Evolutionary conservation across 208 protist genomes (phyloP).

Genomic region (Acanthamoeba triangularis): DNA sequence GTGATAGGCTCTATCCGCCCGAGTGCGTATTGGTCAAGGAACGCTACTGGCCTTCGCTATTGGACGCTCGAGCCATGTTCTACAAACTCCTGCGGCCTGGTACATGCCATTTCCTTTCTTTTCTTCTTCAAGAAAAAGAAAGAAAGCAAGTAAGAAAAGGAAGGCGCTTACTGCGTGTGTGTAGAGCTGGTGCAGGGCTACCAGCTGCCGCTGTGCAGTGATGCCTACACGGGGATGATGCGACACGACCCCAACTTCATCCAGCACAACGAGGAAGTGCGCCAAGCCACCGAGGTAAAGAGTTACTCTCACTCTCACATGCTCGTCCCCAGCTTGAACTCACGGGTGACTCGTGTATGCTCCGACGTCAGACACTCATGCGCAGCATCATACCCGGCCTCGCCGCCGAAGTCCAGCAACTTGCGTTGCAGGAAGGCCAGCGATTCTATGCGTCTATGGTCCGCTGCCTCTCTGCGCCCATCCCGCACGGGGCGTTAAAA

Average conservation of each 20-base stretch:
- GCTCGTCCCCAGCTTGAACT: background rate
- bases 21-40: slow-evolving; percentile 12
- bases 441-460: background rate
- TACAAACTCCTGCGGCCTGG: slow-evolving; percentile 72
- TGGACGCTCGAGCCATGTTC: slow-evolving; percentile 22
- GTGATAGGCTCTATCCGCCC: background rate
- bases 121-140: too few relatives aligned
- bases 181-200: slow-evolving; percentile 55
- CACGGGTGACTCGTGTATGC: background rate
- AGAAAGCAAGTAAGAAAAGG: too few relatives aligned
- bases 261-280: slow-evolving; percentile 58
- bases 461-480: background rate
- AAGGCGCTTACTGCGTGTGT: too few relatives aligned
- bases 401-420: slow-evolving; percentile 19
- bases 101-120: too few relatives aligned
- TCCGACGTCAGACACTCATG: background rate
- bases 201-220: slow-evolving; percentile 52
- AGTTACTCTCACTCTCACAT: background rate
- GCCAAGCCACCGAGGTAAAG: slow-evolving; percentile 37
- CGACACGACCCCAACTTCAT: slow-evolving; percentile 6
- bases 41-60: background rate
- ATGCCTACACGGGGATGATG: slow-evolving; percentile 64
- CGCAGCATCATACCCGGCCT: slow-evolving; percentile 5
- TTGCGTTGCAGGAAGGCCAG: slow-evolving; percentile 19
- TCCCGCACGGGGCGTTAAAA: background rate